Percentiles rank a stretch among this genome's conserved stretches.
Evolutionary conservation across 2,329 filamentous ascomycete genomes (phyloP).

Genomic region (Fusarium solani-melongenae): DNA sequence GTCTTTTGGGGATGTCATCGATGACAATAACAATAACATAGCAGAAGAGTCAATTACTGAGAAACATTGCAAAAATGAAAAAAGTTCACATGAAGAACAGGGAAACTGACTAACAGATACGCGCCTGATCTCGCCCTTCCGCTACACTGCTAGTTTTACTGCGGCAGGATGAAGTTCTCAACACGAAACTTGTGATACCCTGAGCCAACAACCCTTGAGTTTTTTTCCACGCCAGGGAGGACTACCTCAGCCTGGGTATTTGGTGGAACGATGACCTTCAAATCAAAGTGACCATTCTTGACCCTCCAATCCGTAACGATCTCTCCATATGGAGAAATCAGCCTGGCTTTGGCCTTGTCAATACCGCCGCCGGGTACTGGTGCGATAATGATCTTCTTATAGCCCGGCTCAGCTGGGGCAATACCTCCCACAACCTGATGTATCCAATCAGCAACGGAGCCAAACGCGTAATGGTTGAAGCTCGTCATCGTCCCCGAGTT

Average conservation of each 20-base stretch:
- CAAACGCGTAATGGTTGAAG: conserved; percentile 48
- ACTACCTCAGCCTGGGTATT: conserved; percentile 30
- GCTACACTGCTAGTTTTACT: background rate
- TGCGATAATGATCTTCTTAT: conserved; percentile 51
- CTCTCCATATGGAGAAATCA: background rate
- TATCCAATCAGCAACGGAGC: conserved; percentile 60
- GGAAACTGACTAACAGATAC: background rate
- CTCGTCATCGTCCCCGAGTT: conserved; percentile 64
- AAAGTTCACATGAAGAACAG: background rate
- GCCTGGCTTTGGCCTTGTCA: background rate
- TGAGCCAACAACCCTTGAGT: conserved; percentile 12
- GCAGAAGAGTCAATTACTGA: background rate
- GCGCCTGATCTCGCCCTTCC: background rate
- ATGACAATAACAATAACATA: background rate
- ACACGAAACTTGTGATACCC: conserved; percentile 15
- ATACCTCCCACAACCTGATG: conserved; percentile 57
- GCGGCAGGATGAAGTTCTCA: background rate
- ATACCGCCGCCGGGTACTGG: conserved; percentile 47
- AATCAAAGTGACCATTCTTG: background rate
- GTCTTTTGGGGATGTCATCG: background rate
- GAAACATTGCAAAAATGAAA: background rate
- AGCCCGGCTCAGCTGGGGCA: conserved; percentile 52
- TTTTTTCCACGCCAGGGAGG: background rate
- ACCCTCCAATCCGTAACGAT: background rate
- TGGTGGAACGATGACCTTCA: conserved; percentile 20